Percentiles rank a stretch among this genome's conserved stretches.
These are phyloP conservation scores for Plasmodium ovale DNA, from an alignment of 169 alveolate species.

Conservation along the genomic window DNA sequence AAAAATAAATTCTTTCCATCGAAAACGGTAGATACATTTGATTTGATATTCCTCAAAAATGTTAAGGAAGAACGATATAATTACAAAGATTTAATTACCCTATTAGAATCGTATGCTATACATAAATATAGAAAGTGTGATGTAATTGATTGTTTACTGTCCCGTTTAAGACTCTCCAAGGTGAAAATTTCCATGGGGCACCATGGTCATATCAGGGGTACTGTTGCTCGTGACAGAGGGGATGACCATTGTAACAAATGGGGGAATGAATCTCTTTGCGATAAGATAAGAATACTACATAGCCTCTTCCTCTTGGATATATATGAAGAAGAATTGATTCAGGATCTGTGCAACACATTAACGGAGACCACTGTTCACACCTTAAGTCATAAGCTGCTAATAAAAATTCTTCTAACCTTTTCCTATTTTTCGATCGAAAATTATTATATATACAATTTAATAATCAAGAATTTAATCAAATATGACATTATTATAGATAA, in stretches of 20 bases:
- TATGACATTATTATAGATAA: slow-evolving; percentile 58
- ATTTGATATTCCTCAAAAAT: slow-evolving; percentile 17
- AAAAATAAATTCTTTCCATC: slow-evolving; percentile 66
- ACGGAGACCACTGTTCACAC: neutral
- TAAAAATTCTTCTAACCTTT: slow-evolving; percentile 35
- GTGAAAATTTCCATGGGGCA: too few species aligned
- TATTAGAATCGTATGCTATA: slow-evolving; percentile 41
- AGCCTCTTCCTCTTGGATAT: slow-evolving; percentile 52
- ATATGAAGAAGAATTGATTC: slow-evolving; percentile 24
- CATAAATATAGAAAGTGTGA: slow-evolving; percentile 36
- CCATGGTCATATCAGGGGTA: too few species aligned
- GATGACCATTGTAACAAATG: neutral
- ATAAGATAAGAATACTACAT: slow-evolving; percentile 20
- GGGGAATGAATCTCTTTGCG: neutral
- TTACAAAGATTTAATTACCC: slow-evolving; percentile 4
- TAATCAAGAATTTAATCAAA: slow-evolving; percentile 57
- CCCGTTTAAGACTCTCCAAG: neutral
- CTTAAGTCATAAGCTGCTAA: slow-evolving; percentile 8
- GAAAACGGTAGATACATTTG: slow-evolving; percentile 50
- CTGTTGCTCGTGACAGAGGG: neutral
- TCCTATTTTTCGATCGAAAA: slow-evolving; percentile 48
- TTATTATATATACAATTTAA: slow-evolving; percentile 35
- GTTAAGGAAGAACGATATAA: slow-evolving; percentile 12
- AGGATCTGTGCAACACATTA: neutral
- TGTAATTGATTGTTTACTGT: slow-evolving; percentile 5